Evolutionary conservation across 1,284 basidiomycete species (phyloP).

Genomic region (Puccinia brachypodii): DNA sequence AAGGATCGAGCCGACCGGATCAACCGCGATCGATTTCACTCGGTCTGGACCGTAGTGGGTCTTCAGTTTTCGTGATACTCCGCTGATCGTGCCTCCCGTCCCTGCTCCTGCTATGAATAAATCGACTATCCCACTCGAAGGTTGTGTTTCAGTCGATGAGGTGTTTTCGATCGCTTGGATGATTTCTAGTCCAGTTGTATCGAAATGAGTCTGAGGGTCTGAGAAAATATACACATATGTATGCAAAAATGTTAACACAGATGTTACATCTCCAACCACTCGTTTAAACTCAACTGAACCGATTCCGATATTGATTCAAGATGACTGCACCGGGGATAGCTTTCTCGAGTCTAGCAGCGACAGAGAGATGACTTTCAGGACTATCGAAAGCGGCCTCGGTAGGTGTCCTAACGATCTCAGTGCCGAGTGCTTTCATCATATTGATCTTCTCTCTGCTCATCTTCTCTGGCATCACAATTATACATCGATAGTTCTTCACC

Average conservation of each 20-base stretch:
- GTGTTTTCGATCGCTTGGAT: constrained; percentile 61
- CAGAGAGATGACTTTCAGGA: constrained; percentile 86
- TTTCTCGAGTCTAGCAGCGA: constrained; percentile 72
- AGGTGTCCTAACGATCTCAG: constrained; percentile 92
- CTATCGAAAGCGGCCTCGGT: constrained; percentile 80
- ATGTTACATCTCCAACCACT: no score
- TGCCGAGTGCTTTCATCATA: constrained; percentile 82
- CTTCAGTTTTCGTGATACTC: constrained; percentile 78
- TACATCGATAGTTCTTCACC: constrained; percentile 63
- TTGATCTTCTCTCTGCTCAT: constrained; percentile 97
- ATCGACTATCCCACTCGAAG: constrained; percentile 67
- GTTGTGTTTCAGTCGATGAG: constrained; percentile 53
- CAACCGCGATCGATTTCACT: constrained; percentile 71
- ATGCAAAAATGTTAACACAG: no score
- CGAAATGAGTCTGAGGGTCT: constrained; percentile 82
- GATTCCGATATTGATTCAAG: constrained; percentile 77
- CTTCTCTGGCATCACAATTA: constrained; percentile 90
- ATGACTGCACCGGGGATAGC: constrained; percentile 84
- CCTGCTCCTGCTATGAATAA: constrained; percentile 85
- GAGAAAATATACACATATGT: background rate
- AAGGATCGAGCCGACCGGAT: constrained; percentile 90
- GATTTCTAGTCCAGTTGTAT: constrained; percentile 84
- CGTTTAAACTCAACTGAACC: constrained; percentile 63
- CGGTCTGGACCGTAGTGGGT: constrained; percentile 65
- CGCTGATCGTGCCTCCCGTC: constrained; percentile 91